Conservation (phyloP, 2,329 filamentous ascomycete genomes). For the Colletotrichum sp. region DNA sequence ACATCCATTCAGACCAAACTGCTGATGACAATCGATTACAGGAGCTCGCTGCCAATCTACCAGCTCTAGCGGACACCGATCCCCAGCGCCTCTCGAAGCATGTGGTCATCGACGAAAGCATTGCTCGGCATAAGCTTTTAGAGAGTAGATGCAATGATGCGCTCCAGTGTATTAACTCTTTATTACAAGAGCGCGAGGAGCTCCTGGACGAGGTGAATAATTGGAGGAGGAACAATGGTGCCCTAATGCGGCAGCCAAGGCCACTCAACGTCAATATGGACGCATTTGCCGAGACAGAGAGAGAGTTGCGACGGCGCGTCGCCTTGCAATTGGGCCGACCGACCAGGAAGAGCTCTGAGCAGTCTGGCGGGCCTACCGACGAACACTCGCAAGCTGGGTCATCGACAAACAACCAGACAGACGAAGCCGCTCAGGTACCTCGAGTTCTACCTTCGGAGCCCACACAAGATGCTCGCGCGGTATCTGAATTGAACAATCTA, state of each 20-base stretch:
- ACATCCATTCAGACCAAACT: background rate
- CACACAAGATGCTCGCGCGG: background rate
- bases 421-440: background rate
- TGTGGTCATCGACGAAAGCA: slow-evolving; percentile 41
- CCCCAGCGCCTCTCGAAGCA: slow-evolving; percentile 43
- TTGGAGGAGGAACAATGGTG: slow-evolving; percentile 21
- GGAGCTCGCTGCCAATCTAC: slow-evolving; percentile 40
- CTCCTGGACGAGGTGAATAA: slow-evolving; percentile 32
- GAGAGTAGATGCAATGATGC: slow-evolving; percentile 24
- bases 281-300: slow-evolving; percentile 1
- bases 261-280: background rate
- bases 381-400: background rate
- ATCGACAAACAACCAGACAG: background rate
- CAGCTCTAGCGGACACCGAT: slow-evolving; percentile 35
- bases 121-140: slow-evolving; percentile 32
- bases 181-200: slow-evolving; percentile 32
- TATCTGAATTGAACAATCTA: background rate
- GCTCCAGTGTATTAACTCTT: slow-evolving; percentile 17
- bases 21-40: slow-evolving; percentile 17
- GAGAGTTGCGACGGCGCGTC: background rate
- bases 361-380: background rate
- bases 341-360: background rate
- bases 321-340: background rate
- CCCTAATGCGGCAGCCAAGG: background rate
- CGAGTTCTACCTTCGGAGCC: background rate